Percentiles rank a stretch among this genome's conserved stretches.
phyloP scores from a whole-genome alignment of 176 grass and related monocot genomes.

The Oryza longistaminata region DNA sequence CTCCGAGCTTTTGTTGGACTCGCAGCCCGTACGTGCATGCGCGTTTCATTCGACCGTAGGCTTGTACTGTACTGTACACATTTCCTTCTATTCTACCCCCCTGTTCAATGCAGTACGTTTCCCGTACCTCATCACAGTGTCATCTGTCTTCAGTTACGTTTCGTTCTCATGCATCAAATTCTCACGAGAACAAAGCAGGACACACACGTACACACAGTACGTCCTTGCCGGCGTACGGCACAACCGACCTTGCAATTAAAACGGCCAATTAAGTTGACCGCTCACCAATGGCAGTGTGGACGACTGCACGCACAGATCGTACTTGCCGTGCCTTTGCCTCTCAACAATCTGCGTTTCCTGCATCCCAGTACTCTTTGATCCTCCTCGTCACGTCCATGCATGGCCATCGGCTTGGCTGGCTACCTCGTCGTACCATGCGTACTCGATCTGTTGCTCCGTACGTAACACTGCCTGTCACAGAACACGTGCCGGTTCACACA shows the following conservation, averaged over 20 bases:
- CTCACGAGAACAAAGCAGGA: neutral
- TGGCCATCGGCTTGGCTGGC: neutral
- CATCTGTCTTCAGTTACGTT: conserved; percentile 36
- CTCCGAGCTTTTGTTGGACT: conserved; percentile 59
- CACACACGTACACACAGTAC: no score
- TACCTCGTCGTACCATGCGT: neutral
- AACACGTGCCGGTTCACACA: no score
- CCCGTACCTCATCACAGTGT: neutral
- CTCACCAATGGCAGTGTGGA: conserved; percentile 23
- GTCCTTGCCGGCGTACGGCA: neutral
- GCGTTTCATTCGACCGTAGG: neutral
- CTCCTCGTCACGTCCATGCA: conserved; percentile 29
- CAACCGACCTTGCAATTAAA: conserved; percentile 25
- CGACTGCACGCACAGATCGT: neutral
- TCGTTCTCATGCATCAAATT: conserved; percentile 10
- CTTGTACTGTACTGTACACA: conserved; percentile 10
- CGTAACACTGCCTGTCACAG: neutral
- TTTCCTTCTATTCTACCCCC: neutral
- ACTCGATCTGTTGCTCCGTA: neutral
- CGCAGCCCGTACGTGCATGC: conserved; percentile 40
- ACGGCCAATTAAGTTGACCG: conserved; percentile 29
- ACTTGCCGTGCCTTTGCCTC: conserved; percentile 10
- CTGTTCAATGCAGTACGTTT: conserved; percentile 11
- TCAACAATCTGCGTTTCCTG: neutral
- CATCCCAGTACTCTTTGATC: neutral